phyloP scores from a whole-genome alignment of 176 grass and related monocot species.

The Oryza nivara region DNA sequence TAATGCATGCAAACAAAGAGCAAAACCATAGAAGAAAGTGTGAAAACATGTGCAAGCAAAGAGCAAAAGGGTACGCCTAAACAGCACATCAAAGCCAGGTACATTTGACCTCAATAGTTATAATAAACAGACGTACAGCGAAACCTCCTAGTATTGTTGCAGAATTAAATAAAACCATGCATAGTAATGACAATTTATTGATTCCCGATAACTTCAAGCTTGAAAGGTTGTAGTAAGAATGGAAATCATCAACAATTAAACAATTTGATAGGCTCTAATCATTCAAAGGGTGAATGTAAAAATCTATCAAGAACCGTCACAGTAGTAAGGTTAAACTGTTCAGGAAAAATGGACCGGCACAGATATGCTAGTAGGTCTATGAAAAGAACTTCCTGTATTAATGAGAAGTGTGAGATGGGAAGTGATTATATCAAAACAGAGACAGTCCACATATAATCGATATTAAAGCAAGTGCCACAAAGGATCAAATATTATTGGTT shows the following conservation, averaged over 20 bases:
- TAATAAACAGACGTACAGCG: background rate
- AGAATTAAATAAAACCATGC: background rate
- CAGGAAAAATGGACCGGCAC: background rate
- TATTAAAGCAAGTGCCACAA: background rate
- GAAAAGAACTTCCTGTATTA: background rate
- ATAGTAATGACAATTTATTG: background rate
- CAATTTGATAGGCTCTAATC: background rate
- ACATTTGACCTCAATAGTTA: background rate
- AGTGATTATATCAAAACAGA: no score
- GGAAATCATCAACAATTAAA: constrained; percentile 5
- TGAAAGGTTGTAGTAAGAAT: background rate
- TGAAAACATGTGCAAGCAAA: background rate
- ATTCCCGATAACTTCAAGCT: background rate
- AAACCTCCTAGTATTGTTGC: background rate
- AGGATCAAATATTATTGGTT: background rate
- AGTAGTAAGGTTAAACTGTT: background rate
- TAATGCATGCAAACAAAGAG: background rate
- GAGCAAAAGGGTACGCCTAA: background rate
- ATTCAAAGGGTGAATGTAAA: background rate
- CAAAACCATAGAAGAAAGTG: no score
- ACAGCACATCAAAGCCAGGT: background rate
- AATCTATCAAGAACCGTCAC: background rate
- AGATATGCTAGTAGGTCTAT: background rate
- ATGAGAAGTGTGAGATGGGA: no score
- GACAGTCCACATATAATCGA: background rate